Evolutionary conservation across 106 monocot species (phyloP), one percentile per base, ranked within the genome.

Genomic region (Amphibolis antarctica): DNA sequence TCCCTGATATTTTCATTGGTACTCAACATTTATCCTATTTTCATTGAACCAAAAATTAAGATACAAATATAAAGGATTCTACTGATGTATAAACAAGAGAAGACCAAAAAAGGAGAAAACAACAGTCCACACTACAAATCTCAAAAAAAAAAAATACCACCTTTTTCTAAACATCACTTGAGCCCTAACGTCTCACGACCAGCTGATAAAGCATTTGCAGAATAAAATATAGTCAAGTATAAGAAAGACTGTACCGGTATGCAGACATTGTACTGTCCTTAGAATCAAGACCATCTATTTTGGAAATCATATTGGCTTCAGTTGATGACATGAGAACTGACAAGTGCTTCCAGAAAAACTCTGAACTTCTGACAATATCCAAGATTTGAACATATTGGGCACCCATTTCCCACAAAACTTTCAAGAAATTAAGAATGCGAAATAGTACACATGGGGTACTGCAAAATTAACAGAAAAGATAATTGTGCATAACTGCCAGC

Each of bases 381-480:
- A 63, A 46, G 21, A 63, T 17, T 63, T 44, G 63, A 11, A 46
- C 21, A 26, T 63, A 63, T 23, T 46, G 63, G 45, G 0, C 23
- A 12, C 63, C 63, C 12, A 10, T 12, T 63, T 63, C 63, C 63
- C 63, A 63, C 21, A 63, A 63, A 15, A 44, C 63, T 25, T 46
- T 63, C 12, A 63, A 46, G 63, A 63, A 63, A 17, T 46, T 46
- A 19, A 63, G 13, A 63, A 63, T 63, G 45, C 25, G 11, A 26
- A 63, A 46, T 30, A 63, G 46, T 11, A 63, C 5, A 25, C 63
- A 46, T 24, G 63, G 46, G 14, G 63, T 7, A 45, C 63, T 63
- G 63, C 24, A 23, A 24, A 63, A 18, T 36, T 2, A 36, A 2
- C 36, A 36, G 36, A 36, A 36, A 36, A 4, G 36, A 36, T 4